Evolutionary conservation across 345 rosid genomes (phyloP), one percentile per base, ranked within the genome.

Genomic region (Cochlearia excelsa): DNA sequence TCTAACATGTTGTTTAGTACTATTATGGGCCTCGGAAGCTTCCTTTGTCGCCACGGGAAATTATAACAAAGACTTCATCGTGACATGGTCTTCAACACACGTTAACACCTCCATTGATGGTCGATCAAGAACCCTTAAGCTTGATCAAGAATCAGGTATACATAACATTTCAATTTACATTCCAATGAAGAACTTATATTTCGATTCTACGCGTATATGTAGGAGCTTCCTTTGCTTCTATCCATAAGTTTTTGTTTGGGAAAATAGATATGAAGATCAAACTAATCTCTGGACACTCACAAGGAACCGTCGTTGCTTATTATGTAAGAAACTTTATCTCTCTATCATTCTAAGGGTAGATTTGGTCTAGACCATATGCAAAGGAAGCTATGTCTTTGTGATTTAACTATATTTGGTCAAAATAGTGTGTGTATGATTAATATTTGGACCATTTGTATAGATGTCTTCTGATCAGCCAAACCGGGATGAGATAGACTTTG

Each of bases 171-270:
- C 7, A 2, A 1, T 38, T 38, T 1, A 6, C 2, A 3, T 38
- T 7, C 7, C 7, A 38, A 33, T 5, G 4, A 33, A 33, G 7
- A 54, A 34, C 9, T 61, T 26, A 46, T 59, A 37, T 69, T 55
- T 42, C 4, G 26, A 39, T 30, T 48, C 6, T 30, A 35, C 7
- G 45, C 7, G 61, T 27, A 43, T 52, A 33, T 28, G 9, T 51
- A 90, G 98, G 96, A 44, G 75, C 96, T 53, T 84, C 79, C 9
- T 84, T 91, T 72, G 72, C 79, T 51, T 88, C 96, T n/a, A 81
- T 48, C 26, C 75, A 80, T 33, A 84, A 70, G 82, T 82, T 81
- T 78, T 71, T 91, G 60, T 91, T 86, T n/a, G 92, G 98, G 3
- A 60, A 63, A 65, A 69, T 88, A 2, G 90, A 86, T 73, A 81